Evolutionary conservation across 2,329 filamentous ascomycete species (phyloP).

Genomic region (Colletotrichum sidae): DNA sequence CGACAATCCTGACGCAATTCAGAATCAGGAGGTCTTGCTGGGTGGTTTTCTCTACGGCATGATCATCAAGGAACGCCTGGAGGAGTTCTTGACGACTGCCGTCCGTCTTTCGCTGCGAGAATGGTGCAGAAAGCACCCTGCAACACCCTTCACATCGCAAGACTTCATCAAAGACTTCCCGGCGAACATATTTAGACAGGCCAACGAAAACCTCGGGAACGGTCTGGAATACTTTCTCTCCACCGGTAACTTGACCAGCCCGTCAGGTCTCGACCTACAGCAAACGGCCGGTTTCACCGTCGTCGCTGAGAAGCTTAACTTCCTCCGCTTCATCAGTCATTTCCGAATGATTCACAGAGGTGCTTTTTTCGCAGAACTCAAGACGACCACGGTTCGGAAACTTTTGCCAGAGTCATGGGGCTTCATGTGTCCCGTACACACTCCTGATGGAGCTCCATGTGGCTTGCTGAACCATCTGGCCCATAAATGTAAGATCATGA

Average conservation of each 20-base stretch:
- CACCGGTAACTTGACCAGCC: constrained; percentile 92
- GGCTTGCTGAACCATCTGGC: constrained; percentile 94
- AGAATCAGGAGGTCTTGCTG: constrained; percentile 94
- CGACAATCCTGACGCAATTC: constrained; percentile 96
- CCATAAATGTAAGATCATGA: constrained; percentile 93
- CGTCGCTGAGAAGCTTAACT: constrained; percentile 98
- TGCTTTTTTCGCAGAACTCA: constrained; percentile 97
- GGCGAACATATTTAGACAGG: constrained; percentile 79
- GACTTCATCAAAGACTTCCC: constrained; percentile 86
- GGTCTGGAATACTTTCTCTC: constrained; percentile 95
- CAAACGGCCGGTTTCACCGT: constrained; percentile 96
- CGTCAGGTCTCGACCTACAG: constrained; percentile 92
- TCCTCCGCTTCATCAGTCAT: constrained; percentile 97
- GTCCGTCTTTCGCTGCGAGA: constrained; percentile 67
- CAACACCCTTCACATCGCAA: constrained; percentile 80
- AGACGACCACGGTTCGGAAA: constrained; percentile 97
- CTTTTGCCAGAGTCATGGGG: constrained; percentile 97
- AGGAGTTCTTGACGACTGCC: constrained; percentile 79
- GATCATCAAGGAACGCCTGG: constrained; percentile 93
- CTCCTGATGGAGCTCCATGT: constrained; percentile 94
- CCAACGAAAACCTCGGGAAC: constrained; percentile 89
- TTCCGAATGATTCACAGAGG: constrained; percentile 99
- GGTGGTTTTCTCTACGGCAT: constrained; percentile 95
- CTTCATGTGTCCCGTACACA: constrained; percentile 97
- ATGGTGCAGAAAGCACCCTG: constrained; percentile 65